These are phyloP conservation scores for Elongisporangium undulatum DNA, from an alignment of 352 stramenopile genomes.

Conservation along the genomic window DNA sequence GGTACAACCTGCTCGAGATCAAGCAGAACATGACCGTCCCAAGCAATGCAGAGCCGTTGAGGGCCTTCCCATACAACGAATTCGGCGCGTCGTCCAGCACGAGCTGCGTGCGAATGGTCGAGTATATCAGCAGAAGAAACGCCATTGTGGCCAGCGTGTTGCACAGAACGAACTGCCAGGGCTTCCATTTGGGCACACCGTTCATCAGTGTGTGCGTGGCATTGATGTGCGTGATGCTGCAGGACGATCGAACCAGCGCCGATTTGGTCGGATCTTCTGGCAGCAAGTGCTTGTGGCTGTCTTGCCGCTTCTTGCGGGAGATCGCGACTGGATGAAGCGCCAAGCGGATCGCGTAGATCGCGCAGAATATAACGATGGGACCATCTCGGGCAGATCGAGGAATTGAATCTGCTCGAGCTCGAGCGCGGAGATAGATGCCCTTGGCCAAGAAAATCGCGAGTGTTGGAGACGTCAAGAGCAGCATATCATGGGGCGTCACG, in stretches of 20 bases:
- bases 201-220: not conserved
- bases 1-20: not conserved
- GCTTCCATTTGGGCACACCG: not conserved
- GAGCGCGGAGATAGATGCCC: slow-evolving; percentile 6
- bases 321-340: not conserved
- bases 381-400: not conserved
- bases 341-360: not conserved
- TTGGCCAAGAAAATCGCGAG: slow-evolving; percentile 18
- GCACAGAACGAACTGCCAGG: not conserved
- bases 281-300: not conserved
- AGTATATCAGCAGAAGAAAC: not conserved
- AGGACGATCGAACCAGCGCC: not conserved
- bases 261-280: not conserved
- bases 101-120: not conserved
- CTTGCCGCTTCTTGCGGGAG: not conserved
- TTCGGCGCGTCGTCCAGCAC: not conserved
- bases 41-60: not conserved
- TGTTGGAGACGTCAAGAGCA: slow-evolving; percentile 20
- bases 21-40: not conserved
- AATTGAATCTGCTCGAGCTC: not conserved
- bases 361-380: not conserved
- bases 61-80: not conserved
- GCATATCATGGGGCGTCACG: slow-evolving; percentile 16
- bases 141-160: not conserved
- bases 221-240: not conserved